Conservation (phyloP, 257 asterid species). For the Penstemon barbatus region DNA sequence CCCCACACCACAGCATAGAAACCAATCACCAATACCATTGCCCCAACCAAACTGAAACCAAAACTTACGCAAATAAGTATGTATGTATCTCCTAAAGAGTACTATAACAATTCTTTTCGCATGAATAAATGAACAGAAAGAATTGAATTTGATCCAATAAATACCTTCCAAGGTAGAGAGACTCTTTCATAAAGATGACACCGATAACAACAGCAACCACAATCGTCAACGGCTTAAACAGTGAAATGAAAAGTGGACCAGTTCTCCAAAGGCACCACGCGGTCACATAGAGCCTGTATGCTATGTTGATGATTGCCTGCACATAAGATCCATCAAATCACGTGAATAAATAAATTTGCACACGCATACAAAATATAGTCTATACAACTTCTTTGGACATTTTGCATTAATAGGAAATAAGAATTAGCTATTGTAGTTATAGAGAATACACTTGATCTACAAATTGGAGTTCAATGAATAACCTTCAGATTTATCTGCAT, state of each 20-base stretch:
- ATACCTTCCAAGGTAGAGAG: slow-evolving; percentile 59
- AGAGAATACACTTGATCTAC: no score
- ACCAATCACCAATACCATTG: slow-evolving; percentile 45
- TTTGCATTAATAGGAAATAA: no score
- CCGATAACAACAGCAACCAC: slow-evolving; percentile 49
- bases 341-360: no score
- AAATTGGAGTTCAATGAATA: no score
- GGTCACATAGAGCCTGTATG: slow-evolving; percentile 49
- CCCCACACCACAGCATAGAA: slow-evolving; percentile 66
- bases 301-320: slow-evolving; percentile 51
- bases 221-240: slow-evolving; percentile 50
- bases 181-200: slow-evolving; percentile 43
- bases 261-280: slow-evolving; percentile 56
- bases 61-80: background rate
- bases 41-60: slow-evolving; percentile 46
- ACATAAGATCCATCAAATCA: background rate
- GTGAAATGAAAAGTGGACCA: slow-evolving; percentile 56
- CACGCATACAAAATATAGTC: no score
- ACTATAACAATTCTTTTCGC: background rate
- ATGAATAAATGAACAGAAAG: background rate
- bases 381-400: no score
- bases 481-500: no score
- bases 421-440: no score
- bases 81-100: background rate
- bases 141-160: background rate